Conservation (phyloP, 441 rosid species). For the Corymbia calophylla region DNA sequence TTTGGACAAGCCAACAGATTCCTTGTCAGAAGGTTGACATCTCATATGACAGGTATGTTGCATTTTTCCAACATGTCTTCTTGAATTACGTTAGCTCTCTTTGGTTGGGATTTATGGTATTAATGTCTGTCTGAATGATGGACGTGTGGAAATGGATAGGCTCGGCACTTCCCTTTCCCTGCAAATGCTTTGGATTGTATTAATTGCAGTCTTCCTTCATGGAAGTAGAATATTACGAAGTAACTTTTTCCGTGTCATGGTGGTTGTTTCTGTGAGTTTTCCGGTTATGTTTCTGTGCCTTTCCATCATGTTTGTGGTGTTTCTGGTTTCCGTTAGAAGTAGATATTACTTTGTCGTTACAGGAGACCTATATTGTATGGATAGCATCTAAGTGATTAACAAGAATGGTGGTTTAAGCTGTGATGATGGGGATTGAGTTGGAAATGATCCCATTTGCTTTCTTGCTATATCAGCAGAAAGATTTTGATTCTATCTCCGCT, state of each 20-base stretch:
- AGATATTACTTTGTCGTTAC: neutral
- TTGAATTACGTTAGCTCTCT: neutral
- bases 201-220: neutral
- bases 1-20: neutral
- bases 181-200: neutral
- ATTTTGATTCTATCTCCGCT: neutral
- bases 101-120: neutral
- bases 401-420: neutral
- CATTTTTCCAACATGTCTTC: neutral
- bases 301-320: neutral
- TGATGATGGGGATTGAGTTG: neutral
- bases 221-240: neutral
- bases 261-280: neutral
- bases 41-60: neutral
- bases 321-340: neutral
- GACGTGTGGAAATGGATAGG: neutral
- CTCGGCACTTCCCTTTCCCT: neutral
- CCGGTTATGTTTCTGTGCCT: neutral
- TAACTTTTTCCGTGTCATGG: neutral
- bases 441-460: neutral
- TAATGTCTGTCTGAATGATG: neutral
- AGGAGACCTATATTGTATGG: neutral
- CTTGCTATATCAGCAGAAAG: neutral
- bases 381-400: neutral
- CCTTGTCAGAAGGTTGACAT: neutral